Evolutionary conservation across 2,329 filamentous ascomycete species (phyloP).

Genomic region (Hypoxylon sp.): DNA sequence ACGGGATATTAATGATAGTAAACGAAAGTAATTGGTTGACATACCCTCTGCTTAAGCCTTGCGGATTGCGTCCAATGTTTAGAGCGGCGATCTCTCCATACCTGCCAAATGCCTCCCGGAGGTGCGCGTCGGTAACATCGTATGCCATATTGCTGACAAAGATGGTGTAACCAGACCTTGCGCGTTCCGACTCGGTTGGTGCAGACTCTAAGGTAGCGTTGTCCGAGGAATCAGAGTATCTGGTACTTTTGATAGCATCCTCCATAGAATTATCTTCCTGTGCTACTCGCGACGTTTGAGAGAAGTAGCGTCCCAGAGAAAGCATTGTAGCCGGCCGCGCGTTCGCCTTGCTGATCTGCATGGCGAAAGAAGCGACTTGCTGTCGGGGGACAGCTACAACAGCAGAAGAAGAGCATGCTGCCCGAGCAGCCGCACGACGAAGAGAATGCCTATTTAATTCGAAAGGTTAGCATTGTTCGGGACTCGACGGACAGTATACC

Average conservation of each 20-base stretch:
- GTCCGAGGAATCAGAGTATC: background rate
- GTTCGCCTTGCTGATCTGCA: conserved; percentile 51
- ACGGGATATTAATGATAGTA: background rate
- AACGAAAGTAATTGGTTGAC: conserved; percentile 35
- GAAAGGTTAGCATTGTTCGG: conserved; percentile 34
- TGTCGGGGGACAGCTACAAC: conserved; percentile 51
- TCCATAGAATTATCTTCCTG: conserved; percentile 41
- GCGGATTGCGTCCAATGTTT: conserved; percentile 49
- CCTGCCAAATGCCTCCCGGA: conserved; percentile 71
- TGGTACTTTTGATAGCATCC: conserved; percentile 21
- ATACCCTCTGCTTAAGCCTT: conserved; percentile 55
- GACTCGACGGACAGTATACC: background rate
- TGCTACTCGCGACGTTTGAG: conserved; percentile 50
- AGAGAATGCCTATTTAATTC: conserved; percentile 51
- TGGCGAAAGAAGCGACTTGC: conserved; percentile 51
- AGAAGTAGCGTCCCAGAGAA: conserved; percentile 51
- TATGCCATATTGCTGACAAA: conserved; percentile 81
- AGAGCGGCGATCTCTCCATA: conserved; percentile 51
- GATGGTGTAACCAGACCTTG: conserved; percentile 56
- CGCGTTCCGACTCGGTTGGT: background rate
- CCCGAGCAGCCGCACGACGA: conserved; percentile 54
- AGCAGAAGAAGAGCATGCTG: conserved; percentile 51
- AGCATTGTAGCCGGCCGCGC: conserved; percentile 43
- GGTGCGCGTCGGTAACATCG: conserved; percentile 73
- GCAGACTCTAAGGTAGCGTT: background rate